phyloP scores from a whole-genome alignment of 768 basidiomycete genomes.

The Mycena amicta region DNA sequence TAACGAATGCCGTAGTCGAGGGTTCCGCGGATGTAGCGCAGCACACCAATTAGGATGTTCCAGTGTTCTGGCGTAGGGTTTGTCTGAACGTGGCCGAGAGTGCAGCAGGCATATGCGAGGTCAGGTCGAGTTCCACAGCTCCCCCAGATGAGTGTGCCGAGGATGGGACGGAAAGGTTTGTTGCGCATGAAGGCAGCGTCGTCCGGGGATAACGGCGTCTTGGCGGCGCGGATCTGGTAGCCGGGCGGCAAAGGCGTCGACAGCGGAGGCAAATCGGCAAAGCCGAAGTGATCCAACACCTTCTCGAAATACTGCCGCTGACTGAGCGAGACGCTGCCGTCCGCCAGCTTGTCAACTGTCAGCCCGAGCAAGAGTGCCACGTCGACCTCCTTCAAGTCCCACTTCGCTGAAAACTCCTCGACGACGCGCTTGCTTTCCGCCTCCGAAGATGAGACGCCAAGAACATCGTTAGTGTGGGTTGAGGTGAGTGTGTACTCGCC shows the following conservation, averaged over 20 bases:
- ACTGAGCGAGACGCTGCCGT: conserved; percentile 1
- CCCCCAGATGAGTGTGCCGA: conserved; percentile 22
- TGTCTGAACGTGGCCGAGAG: conserved; percentile 11
- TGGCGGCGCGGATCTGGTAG: background rate
- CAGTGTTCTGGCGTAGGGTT: conserved; percentile 30
- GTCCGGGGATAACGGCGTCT: background rate
- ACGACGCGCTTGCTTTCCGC: conserved; percentile 8
- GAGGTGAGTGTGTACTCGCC: conserved; percentile 9
- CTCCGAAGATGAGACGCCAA: conserved; percentile 6
- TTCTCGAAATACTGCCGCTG: conserved; percentile 6
- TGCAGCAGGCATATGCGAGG: conserved; percentile 1
- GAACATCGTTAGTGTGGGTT: conserved; percentile 11
- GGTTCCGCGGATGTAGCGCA: conserved; percentile 35
- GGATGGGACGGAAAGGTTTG: conserved; percentile 14
- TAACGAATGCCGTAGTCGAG: conserved; percentile 24
- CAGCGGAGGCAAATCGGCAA: conserved; percentile 3
- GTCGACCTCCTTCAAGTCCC: conserved; percentile 12
- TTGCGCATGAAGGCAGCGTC: conserved; percentile 13
- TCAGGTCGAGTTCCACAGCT: conserved; percentile 13
- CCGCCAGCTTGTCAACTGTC: conserved; percentile 7
- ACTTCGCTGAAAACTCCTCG: conserved; percentile 11
- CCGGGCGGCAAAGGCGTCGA: conserved; percentile 2
- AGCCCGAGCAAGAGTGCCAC: conserved; percentile 2
- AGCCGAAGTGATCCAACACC: background rate
- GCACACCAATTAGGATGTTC: conserved; percentile 27